Evolutionary conservation across 768 basidiomycete species (phyloP).

Genomic region (Amyloporia xantha): DNA sequence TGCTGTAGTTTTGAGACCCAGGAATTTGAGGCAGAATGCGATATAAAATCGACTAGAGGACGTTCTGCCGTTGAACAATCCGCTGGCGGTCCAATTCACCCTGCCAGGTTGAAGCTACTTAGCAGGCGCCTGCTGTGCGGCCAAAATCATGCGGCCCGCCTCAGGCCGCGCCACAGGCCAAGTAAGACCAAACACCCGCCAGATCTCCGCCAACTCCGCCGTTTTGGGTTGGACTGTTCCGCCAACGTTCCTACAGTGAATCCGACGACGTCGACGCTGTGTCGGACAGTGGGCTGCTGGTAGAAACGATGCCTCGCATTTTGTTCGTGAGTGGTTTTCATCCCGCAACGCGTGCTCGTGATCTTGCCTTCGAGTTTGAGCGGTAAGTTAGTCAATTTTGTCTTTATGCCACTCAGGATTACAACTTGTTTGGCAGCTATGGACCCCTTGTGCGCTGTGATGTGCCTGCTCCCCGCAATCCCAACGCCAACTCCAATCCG

Average conservation of each 20-base stretch:
- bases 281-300: slow-evolving; percentile 1
- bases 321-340: slow-evolving; percentile 86
- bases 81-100: no score
- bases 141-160: no score
- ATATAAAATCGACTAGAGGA: no score
- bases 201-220: not conserved
- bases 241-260: not conserved
- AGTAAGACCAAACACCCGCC: not conserved
- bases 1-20: no score
- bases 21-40: no score
- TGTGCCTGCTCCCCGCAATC: slow-evolving; percentile 81
- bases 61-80: no score
- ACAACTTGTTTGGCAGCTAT: slow-evolving; percentile 38
- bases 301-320: slow-evolving; percentile 60
- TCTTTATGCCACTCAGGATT: not conserved
- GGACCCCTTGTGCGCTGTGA: slow-evolving; percentile 85
- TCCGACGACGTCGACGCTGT: not conserved
- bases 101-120: no score
- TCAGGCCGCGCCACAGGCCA: slow-evolving; percentile 1
- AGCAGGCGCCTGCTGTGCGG: no score
- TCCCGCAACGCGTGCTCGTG: slow-evolving; percentile 73
- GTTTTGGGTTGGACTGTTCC: not conserved
- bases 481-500: slow-evolving; percentile 70
- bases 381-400: slow-evolving; percentile 38
- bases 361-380: slow-evolving; percentile 85